Evolutionary conservation across 306 rosid genomes (phyloP).

Genomic region (Inga laurina): DNA sequence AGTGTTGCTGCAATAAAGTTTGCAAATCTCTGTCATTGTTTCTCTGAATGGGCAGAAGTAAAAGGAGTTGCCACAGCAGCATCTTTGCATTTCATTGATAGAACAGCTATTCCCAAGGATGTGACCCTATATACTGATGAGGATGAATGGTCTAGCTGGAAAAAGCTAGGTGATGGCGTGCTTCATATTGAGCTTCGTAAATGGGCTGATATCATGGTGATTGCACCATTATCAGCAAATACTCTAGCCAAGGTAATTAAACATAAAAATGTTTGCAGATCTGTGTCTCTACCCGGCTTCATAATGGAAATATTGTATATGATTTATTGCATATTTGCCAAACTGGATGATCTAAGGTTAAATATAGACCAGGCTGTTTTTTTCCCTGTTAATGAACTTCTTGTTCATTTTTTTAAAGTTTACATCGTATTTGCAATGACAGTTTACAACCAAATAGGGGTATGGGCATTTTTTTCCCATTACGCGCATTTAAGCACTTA

Average conservation of each 20-base stretch:
- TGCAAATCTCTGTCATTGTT: conserved; percentile 54
- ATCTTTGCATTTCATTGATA: conserved; percentile 60
- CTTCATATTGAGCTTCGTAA: conserved; percentile 76
- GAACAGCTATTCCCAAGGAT: conserved; percentile 50
- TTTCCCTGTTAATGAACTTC: neutral
- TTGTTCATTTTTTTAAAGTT: conserved; percentile 15
- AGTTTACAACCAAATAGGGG: neutral
- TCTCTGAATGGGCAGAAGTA: conserved; percentile 83
- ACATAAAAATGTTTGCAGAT: conserved; percentile 10
- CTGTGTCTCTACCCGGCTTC: neutral
- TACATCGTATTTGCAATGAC: conserved; percentile 1
- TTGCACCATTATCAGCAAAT: conserved; percentile 89
- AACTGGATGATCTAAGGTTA: conserved; percentile 1
- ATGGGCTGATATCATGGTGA: conserved; percentile 92
- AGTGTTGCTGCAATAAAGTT: conserved; percentile 74
- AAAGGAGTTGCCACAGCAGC: conserved; percentile 65
- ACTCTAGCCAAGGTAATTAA: conserved; percentile 83
- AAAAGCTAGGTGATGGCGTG: conserved; percentile 63
- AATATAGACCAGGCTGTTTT: neutral
- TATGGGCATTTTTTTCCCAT: neutral
- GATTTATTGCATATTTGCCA: neutral
- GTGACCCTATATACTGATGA: conserved; percentile 51
- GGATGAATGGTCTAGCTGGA: conserved; percentile 74
- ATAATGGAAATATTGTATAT: neutral
- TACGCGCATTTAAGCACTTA: neutral